A percentile compares a stretch with the other conserved stretches of the same genome.
These are phyloP conservation scores for Citrus hindsii DNA, from an alignment of 345 rosid species.

Conservation along the genomic window DNA sequence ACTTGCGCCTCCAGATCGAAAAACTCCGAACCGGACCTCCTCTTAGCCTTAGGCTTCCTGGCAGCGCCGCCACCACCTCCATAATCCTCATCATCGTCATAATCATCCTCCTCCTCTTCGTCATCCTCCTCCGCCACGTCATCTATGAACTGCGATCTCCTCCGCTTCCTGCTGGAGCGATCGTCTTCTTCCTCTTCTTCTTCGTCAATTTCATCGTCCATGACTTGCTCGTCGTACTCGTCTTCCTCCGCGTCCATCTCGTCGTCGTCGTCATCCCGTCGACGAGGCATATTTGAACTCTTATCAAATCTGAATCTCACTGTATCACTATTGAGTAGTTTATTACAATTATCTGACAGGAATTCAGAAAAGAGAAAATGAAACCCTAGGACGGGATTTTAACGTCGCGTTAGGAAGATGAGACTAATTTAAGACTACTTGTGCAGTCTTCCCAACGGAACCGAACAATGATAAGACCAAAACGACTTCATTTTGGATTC, in stretches of 20 bases:
- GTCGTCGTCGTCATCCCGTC: slow-evolving; percentile 44
- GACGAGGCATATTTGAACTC: slow-evolving; percentile 25
- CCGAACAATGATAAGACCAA: too few species aligned
- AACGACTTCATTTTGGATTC: too few species aligned
- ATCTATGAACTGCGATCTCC: slow-evolving; percentile 77
- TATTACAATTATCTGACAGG: too few species aligned
- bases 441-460: too few species aligned
- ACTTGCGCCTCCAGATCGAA: slow-evolving; percentile 71
- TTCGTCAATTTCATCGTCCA: slow-evolving; percentile 56
- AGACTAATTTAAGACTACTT: too few species aligned
- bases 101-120: slow-evolving; percentile 66
- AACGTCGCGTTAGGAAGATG: background rate
- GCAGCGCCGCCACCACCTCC: slow-evolving; percentile 36
- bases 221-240: slow-evolving; percentile 36
- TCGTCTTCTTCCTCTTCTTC: slow-evolving; percentile 36
- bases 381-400: background rate
- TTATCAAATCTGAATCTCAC: too few species aligned
- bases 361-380: background rate
- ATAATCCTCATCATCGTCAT: slow-evolving; percentile 58
- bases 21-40: slow-evolving; percentile 41
- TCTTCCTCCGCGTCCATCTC: slow-evolving; percentile 46
- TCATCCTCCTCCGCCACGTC: slow-evolving; percentile 90
- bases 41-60: slow-evolving; percentile 33
- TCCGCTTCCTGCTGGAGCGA: slow-evolving; percentile 50
- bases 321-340: background rate